Base-by-base conservation (phyloP, 345 rosid species). In the Dimocarpus longan region DNA sequence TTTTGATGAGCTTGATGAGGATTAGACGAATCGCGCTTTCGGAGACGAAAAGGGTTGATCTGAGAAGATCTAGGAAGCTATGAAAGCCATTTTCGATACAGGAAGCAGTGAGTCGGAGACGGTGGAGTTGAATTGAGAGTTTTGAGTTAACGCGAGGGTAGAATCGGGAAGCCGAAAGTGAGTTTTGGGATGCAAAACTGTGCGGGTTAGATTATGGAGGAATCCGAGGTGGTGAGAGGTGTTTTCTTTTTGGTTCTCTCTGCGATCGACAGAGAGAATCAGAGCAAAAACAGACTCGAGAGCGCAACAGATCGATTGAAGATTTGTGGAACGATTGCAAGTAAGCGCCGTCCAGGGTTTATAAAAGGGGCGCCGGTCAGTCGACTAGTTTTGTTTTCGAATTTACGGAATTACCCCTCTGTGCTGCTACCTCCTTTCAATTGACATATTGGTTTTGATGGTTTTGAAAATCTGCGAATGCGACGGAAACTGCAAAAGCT, bases 21-120 rank as follows among this genome's bases (percentile, higher is more conserved):
- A 86, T 78, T 52, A 75, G 90, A 78, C 80, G 76, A 86, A 89
- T 85, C 32, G 85, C 84, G 76, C 73, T 57, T 76, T 87, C 87
- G 87, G 81, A 82, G 70, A 84, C 75, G 46, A 82, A 70, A 37
- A 82, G 68, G 62, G 60, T 82, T 43, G 72, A 72, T 48, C 57
- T 57, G 42, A 66, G 84, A 43, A 76, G 81, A 32, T 84, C 88
- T 85, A 87, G 81, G n/a, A 79, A 66, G 46, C 74, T 48, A 76
- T 10, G n/a, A 37, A 59, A 8, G 69, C 71, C 85, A 82, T 82
- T 81, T 42, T 69, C 68, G 28, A 75, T 12, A 4, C 74, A 70
- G 10, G 21, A 78, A 67, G 68, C 80, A 74, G 81, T 77, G 63
- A 79, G 52, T 15, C 68, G 84, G 83, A 32, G 73, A 59, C 57